Evolutionary conservation across 108 stramenopile species (phyloP), one percentile per base, ranked within the genome.

Genomic region (Skeletonema costatum): DNA sequence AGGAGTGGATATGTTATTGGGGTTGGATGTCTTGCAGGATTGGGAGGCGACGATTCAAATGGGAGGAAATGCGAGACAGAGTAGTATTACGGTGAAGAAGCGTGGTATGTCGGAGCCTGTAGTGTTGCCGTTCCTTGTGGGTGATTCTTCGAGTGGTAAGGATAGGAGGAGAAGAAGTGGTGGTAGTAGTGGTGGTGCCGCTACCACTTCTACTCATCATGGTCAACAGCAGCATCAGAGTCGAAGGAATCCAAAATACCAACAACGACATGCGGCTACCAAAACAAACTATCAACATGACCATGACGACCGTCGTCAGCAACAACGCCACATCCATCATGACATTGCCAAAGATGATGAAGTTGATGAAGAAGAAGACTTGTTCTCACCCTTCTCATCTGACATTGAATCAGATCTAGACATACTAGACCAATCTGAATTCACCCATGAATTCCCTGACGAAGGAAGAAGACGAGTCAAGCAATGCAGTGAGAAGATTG

Each of bases 371-470:
- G 50, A 74, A 3, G 64, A 74, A 1, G 62, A 67, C 13, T 67
- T 46, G 48, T 83, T 83, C 64, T 83, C 82, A 38, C 81, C 82
- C 10, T 41, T 66, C 2, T 68, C 71, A 6, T 83, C 75, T 3
- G 82, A 83, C 36, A 71, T 83, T 39, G 82, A 83, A 69, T 83
- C 82, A 11, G 82, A 83, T 64, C 70, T 83, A 21, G 82, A 83
- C 58, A 56, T 76, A 10, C 70, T 83, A 32, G 82, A 83, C 29
- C 71, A 76, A 69, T 73, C 75, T 16, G 64, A 56, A 14, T 56
- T 56, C 25, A 56, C 53, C 7, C 74, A 71, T 35, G 72, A 66
- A 53, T 73, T 73, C 38, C 72, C 53, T 2, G 74, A 66, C 25
- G 58, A 35, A 35, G 35, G 35, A 21, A 66, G 14, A 41, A 31